A percentile compares a stretch with the other conserved stretches of the same genome.
Evolutionary conservation across 352 stramenopile genomes (phyloP).

Genomic region (Phytophthora pistaciae): DNA sequence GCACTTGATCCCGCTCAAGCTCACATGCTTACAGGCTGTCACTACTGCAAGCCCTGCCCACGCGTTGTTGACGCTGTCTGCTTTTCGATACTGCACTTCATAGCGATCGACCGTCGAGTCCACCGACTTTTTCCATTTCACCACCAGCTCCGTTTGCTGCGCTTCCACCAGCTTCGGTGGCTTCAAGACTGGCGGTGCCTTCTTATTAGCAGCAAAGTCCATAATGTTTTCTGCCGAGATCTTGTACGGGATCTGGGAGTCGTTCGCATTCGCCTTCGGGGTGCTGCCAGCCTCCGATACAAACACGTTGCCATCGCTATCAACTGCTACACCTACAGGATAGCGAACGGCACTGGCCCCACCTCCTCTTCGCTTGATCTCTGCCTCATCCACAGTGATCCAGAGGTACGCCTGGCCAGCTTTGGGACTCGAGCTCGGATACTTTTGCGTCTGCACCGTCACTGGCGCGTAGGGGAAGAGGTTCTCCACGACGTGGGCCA

Average conservation of each 20-base stretch:
- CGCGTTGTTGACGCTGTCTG: constrained; percentile 53
- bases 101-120: constrained; percentile 81
- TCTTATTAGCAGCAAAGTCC: constrained; percentile 54
- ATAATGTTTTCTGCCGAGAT: constrained; percentile 78
- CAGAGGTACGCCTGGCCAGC: constrained; percentile 78
- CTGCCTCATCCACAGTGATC: constrained; percentile 77
- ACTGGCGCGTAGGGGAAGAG: constrained; percentile 84
- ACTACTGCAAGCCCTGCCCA: constrained; percentile 58
- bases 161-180: constrained; percentile 58
- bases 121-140: constrained; percentile 67
- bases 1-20: constrained; percentile 54
- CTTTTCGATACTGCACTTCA: constrained; percentile 71
- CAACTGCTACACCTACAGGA: constrained; percentile 73
- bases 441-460: constrained; percentile 77
- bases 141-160: constrained; percentile 54
- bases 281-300: constrained; percentile 54
- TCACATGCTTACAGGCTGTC: constrained; percentile 47
- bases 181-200: constrained; percentile 40
- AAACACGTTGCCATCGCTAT: constrained; percentile 77
- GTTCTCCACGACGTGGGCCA: constrained; percentile 79
- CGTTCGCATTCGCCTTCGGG: constrained; percentile 24
- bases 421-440: constrained; percentile 60
- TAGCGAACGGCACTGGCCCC: constrained; percentile 62
- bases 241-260: constrained; percentile 42
- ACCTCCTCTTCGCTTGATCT: constrained; percentile 61